These are phyloP conservation scores for Globisporangium spiculum DNA, from an alignment of 352 stramenopile species.

Conservation along the genomic window DNA sequence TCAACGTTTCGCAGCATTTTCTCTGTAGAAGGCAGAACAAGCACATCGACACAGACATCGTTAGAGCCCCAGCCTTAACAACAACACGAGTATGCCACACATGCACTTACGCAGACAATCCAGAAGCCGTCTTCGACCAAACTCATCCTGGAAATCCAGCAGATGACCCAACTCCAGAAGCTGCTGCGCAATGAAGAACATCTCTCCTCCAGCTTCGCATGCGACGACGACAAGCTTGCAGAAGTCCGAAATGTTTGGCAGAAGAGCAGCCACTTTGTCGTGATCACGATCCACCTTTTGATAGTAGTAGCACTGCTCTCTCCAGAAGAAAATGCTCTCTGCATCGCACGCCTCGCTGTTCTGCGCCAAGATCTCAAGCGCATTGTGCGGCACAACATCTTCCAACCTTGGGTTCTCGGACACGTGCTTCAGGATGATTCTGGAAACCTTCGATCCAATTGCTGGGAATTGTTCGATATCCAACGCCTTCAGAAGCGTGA, in stretches of 20 bases:
- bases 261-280: conserved; percentile 44
- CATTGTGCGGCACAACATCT: conserved; percentile 37
- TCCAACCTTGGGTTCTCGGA: conserved; percentile 34
- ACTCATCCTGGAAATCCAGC: conserved; percentile 80
- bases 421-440: conserved; percentile 45
- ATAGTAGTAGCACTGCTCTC: conserved; percentile 76
- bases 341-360: conserved; percentile 41
- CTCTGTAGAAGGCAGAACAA: conserved; percentile 26
- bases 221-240: conserved; percentile 58
- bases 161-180: conserved; percentile 58
- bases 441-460: conserved; percentile 48
- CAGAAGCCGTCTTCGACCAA: conserved; percentile 67
- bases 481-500: conserved; percentile 52
- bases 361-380: conserved; percentile 38
- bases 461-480: conserved; percentile 62
- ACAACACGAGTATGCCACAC: not conserved
- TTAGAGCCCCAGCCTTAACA: not conserved
- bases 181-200: conserved; percentile 70
- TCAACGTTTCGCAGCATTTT: conserved; percentile 55
- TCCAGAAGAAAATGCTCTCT: conserved; percentile 76
- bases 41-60: conserved; percentile 3
- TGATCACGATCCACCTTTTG: conserved; percentile 56
- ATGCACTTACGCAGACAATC: conserved; percentile 50
- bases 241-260: conserved; percentile 71
- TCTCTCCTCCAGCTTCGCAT: conserved; percentile 40